A percentile compares a stretch with the other conserved stretches of the same genome.
Conservation (phyloP, 2,329 filamentous ascomycete species). For the Hypoxylon sp. region DNA sequence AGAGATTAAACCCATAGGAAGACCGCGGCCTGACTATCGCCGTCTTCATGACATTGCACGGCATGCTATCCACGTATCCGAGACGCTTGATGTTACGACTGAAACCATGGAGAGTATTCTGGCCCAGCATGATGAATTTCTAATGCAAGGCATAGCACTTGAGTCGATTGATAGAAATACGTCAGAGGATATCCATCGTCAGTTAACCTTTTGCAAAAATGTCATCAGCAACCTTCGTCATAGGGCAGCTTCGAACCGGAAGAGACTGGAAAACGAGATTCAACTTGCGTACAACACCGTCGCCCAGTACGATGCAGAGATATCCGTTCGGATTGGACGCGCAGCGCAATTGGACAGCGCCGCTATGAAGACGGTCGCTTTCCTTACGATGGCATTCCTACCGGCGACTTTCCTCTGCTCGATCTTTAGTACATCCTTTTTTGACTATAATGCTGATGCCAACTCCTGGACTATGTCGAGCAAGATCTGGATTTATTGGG, state of each 20-base stretch:
- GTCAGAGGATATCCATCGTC: background rate
- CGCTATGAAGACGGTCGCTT: slow-evolving; percentile 66
- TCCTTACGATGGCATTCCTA: slow-evolving; percentile 64
- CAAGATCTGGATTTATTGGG: slow-evolving; percentile 55
- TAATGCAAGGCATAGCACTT: slow-evolving; percentile 1
- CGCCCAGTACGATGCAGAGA: slow-evolving; percentile 58
- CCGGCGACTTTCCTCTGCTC: slow-evolving; percentile 66
- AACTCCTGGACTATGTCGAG: slow-evolving; percentile 49
- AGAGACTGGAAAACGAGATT: slow-evolving; percentile 69
- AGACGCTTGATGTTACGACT: slow-evolving; percentile 58
- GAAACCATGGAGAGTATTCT: slow-evolving; percentile 54
- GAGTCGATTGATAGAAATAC: background rate
- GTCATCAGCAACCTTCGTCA: slow-evolving; percentile 50
- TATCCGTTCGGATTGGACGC: slow-evolving; percentile 58
- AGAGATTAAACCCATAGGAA: slow-evolving; percentile 11
- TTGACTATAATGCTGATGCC: slow-evolving; percentile 50
- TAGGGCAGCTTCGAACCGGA: slow-evolving; percentile 58
- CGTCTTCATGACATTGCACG: slow-evolving; percentile 60
- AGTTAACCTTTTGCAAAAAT: background rate
- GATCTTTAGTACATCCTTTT: slow-evolving; percentile 64
- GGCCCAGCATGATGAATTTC: background rate
- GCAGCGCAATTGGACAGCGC: slow-evolving; percentile 63
- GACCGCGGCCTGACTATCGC: slow-evolving; percentile 55
- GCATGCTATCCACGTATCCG: slow-evolving; percentile 62
- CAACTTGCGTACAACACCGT: slow-evolving; percentile 65